phyloP scores from a whole-genome alignment of 768 basidiomycete genomes.

The Naganishia vaughanmartiniae region DNA sequence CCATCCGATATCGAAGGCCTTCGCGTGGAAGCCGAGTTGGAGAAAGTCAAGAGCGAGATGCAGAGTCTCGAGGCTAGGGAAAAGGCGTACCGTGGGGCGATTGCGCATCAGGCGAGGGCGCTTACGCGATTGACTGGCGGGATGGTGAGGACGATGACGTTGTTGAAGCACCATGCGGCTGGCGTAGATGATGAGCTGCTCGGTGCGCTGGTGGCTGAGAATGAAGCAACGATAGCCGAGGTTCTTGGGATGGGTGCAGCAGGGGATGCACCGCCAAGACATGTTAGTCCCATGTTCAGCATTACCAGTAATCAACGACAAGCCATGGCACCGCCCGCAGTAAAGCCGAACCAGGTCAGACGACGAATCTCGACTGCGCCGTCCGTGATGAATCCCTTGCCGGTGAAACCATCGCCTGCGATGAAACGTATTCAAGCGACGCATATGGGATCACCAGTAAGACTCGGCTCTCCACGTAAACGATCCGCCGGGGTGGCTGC shows the following conservation, averaged over 20 bases:
- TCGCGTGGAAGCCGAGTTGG: slow-evolving; percentile 31
- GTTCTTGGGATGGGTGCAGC: slow-evolving; percentile 19
- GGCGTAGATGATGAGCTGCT: background rate
- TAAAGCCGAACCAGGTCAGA: background rate
- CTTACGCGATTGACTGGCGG: slow-evolving; percentile 25
- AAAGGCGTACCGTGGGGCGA: slow-evolving; percentile 33
- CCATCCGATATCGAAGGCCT: slow-evolving; percentile 32
- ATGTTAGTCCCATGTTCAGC: slow-evolving; percentile 21
- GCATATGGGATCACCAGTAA: slow-evolving; percentile 7
- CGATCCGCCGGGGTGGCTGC: slow-evolving; percentile 6
- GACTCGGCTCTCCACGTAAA: slow-evolving; percentile 24
- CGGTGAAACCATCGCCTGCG: slow-evolving; percentile 31
- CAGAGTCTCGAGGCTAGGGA: slow-evolving; percentile 36
- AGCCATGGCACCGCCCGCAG: background rate
- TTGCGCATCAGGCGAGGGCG: slow-evolving; percentile 28
- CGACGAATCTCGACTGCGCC: slow-evolving; percentile 16
- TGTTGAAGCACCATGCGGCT: slow-evolving; percentile 6
- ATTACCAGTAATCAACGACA: background rate
- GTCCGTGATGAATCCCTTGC: slow-evolving; percentile 8
- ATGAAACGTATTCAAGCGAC: slow-evolving; percentile 26
- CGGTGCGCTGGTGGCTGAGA: background rate
- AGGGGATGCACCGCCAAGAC: slow-evolving; percentile 15
- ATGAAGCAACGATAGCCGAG: slow-evolving; percentile 5
- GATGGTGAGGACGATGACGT: slow-evolving; percentile 24
- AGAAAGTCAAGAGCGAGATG: slow-evolving; percentile 31